phyloP scores from a whole-genome alignment of 1,139 yeast genomes.

The Sugiyamaella xylanicola region DNA sequence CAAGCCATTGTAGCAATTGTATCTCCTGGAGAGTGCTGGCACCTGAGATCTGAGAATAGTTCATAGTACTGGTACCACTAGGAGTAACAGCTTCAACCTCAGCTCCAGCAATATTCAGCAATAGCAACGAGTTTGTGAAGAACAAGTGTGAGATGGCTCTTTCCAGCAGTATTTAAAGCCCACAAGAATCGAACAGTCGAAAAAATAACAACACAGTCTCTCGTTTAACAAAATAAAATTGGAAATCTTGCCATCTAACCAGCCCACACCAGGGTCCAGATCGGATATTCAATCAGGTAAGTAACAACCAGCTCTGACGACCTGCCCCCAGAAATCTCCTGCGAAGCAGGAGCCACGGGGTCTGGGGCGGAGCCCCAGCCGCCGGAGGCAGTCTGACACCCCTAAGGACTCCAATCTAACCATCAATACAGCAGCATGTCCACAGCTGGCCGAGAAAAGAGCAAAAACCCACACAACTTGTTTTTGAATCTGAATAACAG shows the following conservation, averaged over 20 bases:
- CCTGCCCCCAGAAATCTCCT: neutral
- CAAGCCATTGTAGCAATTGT: no score
- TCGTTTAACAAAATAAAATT: neutral
- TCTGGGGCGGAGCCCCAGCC: neutral
- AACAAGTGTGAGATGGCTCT: slow-evolving; percentile 1
- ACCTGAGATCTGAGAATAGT: no score
- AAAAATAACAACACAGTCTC: neutral
- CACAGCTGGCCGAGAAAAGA: slow-evolving; percentile 9
- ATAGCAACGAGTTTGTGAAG: no score
- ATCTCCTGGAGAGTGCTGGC: no score
- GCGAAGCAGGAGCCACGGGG: neutral
- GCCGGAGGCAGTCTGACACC: slow-evolving; percentile 2
- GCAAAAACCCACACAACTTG: slow-evolving; percentile 9
- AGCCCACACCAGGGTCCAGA: neutral
- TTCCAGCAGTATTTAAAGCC: neutral
- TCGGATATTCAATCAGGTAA: neutral
- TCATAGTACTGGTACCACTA: no score
- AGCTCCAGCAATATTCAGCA: neutral
- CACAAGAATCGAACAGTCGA: neutral
- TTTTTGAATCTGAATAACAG: slow-evolving; percentile 5
- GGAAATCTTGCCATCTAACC: neutral
- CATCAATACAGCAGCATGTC: no score
- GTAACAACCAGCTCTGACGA: neutral
- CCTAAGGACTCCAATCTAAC: no score
- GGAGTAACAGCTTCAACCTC: neutral